Evolutionary conservation across 208 protist species (phyloP), one percentile per base, ranked within the genome.

Genomic region (Trypanosoma vivax): DNA sequence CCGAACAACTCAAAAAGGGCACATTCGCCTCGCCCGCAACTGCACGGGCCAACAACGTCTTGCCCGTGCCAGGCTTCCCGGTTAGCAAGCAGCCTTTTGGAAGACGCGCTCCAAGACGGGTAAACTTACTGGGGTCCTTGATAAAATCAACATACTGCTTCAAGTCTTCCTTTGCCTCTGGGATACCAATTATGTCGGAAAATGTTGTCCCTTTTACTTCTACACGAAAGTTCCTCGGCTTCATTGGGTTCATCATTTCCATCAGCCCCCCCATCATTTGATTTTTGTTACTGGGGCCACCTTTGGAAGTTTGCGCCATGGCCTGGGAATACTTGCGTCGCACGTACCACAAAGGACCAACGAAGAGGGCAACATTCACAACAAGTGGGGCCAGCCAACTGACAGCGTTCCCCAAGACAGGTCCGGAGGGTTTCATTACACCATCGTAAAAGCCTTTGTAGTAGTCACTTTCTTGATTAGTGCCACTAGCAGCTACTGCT

Each of bases 141-240:
- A 99, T 71, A 67, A 99, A 99, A 50, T 97, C 92, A 11, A 99
- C 97, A 76, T 99, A 98, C 82, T 99, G 97, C 77, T 94, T 88
- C 37, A 99, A 82, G 50, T 99, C 97, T 28, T 95, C 79, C 66
- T 99, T 99, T 5, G 97, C 97, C 61, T 99, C 97, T 3, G 95
- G 91, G 31, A 98, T 88, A 33, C 97, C 97, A 39, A 95, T 97
- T 18, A 99, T 94, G 66, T 99, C 96, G 46, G 84, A 80, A 64
- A 95, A 95, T 19, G 65, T 92, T 10, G 84, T 93, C 14, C 73
- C 77, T 51, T 93, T 96, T 33, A 93, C 75, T 52, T 90, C 80
- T 2, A 83, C 83, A 48, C 76, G 74, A 56, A 88, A 96, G 55
- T 94, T 76, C 60, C 83, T 85, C 19, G 79, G 25, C 68, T 92